Evolutionary conservation across 805 yeast genomes (phyloP), one percentile per base, ranked within the genome.

Genomic region (Starmerella davenportii): DNA sequence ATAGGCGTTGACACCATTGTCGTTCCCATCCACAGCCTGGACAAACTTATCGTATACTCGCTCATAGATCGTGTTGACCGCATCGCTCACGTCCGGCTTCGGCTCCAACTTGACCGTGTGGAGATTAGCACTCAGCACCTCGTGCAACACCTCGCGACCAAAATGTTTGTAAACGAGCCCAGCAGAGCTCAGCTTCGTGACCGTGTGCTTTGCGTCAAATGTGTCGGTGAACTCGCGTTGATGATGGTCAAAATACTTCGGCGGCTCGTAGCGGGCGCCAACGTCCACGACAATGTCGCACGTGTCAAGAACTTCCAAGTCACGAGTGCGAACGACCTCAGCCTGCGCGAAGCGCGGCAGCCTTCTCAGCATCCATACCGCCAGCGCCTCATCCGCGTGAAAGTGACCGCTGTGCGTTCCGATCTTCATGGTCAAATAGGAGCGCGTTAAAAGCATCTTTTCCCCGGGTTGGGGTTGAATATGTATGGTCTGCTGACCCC

Each of bases 381-480:
- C 98, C 37, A 90, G 67, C 9, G 93, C 75, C 58, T 90, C 98
- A 58, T 90, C 98, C 9, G 96, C 96, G 55, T 90, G 98, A 66
- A 90, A 90, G 0, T 84, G 69, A 5, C 98, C 98, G 36, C 52
- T 51, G 42, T 56, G 64, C 11, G 94, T 85, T 54, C 94, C 87
- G 41, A 85, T 79, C 52, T 32, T 32, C 25, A 23, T 23, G n/a
- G n/a, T n/a, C n/a, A n/a, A n/a, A n/a, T n/a, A n/a, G n/a, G n/a
- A n/a, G n/a, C n/a, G n/a, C n/a, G n/a, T n/a, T n/a, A n/a, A n/a
- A n/a, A n/a, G n/a, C n/a, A n/a, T n/a, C n/a, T n/a, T n/a, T n/a
- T n/a, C n/a, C n/a, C n/a, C n/a, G n/a, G n/a, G n/a, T n/a, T n/a
- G n/a, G n/a, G n/a, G n/a, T n/a, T n/a, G n/a, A n/a, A n/a, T n/a